These are phyloP conservation scores for Emmonsia crescens DNA, from an alignment of 2,329 filamentous ascomycete genomes.

Conservation along the genomic window DNA sequence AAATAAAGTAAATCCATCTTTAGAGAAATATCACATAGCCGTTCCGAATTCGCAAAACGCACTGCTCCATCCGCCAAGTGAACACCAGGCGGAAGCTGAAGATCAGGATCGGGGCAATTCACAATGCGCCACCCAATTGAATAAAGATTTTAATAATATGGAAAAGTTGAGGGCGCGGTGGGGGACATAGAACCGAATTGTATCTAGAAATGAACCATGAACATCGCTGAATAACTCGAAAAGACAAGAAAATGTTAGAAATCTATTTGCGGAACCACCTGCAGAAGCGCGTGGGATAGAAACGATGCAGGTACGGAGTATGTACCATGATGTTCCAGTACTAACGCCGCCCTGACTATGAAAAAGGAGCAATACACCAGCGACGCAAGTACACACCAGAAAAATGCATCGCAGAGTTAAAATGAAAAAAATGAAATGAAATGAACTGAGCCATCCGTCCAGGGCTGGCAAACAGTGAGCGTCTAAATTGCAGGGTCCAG, in stretches of 20 bases:
- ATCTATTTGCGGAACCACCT: conserved; percentile 1
- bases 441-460: background rate
- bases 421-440: background rate
- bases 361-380: background rate
- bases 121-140: background rate
- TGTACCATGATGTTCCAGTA: background rate
- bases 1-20: background rate
- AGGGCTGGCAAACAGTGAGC: background rate
- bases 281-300: background rate
- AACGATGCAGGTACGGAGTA: background rate
- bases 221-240: background rate
- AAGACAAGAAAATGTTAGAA: background rate
- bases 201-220: background rate
- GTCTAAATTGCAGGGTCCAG: background rate
- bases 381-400: background rate
- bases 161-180: background rate
- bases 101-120: background rate
- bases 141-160: background rate
- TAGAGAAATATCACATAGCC: background rate
- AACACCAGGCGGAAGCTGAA: background rate
- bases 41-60: background rate
- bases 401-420: background rate
- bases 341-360: background rate
- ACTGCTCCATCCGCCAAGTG: background rate
- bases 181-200: background rate